A percentile compares a stretch with the other conserved stretches of the same genome.
Evolutionary conservation across 2,329 filamentous ascomycete genomes (phyloP).

Genomic region (Fusarium veterinarium): DNA sequence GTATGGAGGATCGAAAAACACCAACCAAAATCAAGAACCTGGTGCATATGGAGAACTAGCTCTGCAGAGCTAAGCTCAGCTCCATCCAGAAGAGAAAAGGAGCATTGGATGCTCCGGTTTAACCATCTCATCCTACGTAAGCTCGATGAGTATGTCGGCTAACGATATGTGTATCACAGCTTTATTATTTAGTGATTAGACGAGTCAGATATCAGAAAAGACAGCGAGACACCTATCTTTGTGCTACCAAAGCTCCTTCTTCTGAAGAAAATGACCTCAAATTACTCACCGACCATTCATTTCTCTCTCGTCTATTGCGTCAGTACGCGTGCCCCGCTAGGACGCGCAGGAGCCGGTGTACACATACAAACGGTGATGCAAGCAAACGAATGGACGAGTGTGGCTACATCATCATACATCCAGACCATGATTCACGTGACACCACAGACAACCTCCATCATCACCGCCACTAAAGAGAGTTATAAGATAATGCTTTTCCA

Average conservation of each 20-base stretch:
- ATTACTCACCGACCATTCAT: constrained; percentile 22
- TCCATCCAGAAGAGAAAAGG: background rate
- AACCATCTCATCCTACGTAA: constrained; percentile 20
- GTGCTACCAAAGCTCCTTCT: constrained; percentile 4
- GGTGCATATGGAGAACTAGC: background rate
- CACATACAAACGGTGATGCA: constrained; percentile 18
- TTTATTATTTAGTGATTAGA: constrained; percentile 8
- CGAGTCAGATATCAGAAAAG: constrained; percentile 7
- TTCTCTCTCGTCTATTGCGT: constrained; percentile 25
- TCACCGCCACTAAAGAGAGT: background rate
- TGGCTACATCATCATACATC: constrained; percentile 36
- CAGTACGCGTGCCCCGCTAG: constrained; percentile 26
- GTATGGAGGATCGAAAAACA: constrained; percentile 16
- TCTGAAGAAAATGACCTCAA: constrained; percentile 2
- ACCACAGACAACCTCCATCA: constrained; percentile 2
- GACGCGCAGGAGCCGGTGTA: constrained; percentile 27
- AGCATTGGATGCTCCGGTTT: constrained; percentile 1
- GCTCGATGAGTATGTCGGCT: constrained; percentile 20
- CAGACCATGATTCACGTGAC: constrained; percentile 31
- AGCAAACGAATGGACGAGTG: constrained; percentile 30
- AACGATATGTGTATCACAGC: constrained; percentile 16
- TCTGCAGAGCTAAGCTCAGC: constrained; percentile 12
- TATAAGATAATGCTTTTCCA: background rate
- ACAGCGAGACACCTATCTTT: background rate
- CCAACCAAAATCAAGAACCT: constrained; percentile 14